Evolutionary conservation across 2,329 filamentous ascomycete species (phyloP).

Genomic region (Trichoderma koningii): DNA sequence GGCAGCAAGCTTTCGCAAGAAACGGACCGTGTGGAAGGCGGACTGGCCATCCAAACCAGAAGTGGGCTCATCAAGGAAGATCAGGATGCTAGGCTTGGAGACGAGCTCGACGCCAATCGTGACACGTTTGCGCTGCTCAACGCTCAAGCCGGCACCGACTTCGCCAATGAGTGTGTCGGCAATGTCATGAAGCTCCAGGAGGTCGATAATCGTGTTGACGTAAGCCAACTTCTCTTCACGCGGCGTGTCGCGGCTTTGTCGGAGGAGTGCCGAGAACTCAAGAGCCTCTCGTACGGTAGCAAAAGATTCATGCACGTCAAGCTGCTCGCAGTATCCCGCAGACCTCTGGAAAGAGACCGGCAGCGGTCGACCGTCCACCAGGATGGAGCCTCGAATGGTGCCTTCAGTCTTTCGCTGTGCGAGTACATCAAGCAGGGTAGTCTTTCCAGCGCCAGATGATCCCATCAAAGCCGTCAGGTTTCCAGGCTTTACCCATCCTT

Average conservation of each 20-base stretch:
- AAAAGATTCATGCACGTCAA: slow-evolving; percentile 74
- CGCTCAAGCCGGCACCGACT: slow-evolving; percentile 55
- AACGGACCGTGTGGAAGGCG: slow-evolving; percentile 65
- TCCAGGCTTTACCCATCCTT: slow-evolving; percentile 82
- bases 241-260: slow-evolving; percentile 66
- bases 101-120: slow-evolving; percentile 65
- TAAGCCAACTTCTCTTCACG: slow-evolving; percentile 72
- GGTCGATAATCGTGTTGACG: slow-evolving; percentile 75
- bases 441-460: slow-evolving; percentile 80
- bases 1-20: slow-evolving; percentile 66
- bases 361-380: slow-evolving; percentile 72
- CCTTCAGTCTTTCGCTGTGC: slow-evolving; percentile 79
- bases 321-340: slow-evolving; percentile 78
- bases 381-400: slow-evolving; percentile 71
- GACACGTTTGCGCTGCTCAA: slow-evolving; percentile 57
- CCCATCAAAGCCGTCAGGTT: slow-evolving; percentile 81
- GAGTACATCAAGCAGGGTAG: slow-evolving; percentile 79
- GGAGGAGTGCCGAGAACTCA: slow-evolving; percentile 65
- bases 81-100: slow-evolving; percentile 59
- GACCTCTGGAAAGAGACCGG: slow-evolving; percentile 77
- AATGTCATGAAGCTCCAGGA: slow-evolving; percentile 53
- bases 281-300: slow-evolving; percentile 68
- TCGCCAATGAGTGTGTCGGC: slow-evolving; percentile 51
- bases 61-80: slow-evolving; percentile 65
- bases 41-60: slow-evolving; percentile 69